Evolutionary conservation across 169 alveolate genomes (phyloP), one percentile per base, ranked within the genome.

Genomic region (Cyclospora cayetanensis): DNA sequence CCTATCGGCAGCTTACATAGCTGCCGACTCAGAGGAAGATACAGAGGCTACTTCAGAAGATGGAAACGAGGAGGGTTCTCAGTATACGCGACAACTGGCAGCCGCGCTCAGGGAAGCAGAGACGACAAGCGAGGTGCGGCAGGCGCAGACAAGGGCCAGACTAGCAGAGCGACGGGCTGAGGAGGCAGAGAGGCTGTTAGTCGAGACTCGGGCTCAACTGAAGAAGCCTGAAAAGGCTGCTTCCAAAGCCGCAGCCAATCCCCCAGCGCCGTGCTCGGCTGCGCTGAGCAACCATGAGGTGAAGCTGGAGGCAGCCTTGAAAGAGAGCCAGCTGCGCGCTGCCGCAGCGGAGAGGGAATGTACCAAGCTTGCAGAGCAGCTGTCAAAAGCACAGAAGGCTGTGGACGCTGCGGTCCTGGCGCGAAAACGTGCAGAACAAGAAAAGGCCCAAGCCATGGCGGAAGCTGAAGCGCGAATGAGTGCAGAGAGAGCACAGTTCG

Each of bases 101-200:
- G 90, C 90, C 29, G 90, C 50, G 39, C 43, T 80, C 70, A 52
- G 53, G 60, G 74, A 80, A 52, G 90, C 90, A 50, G 90, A 80
- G 39, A 76, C 90, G 15, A 76, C 53, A 31, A 80, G 77, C 35
- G 90, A 80, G 52, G 90, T 39, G n/a, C 50, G 90, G 27, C 90
- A 80, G 18, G 74, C 90, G 76, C 90, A 80, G 53, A 29, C 55
- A n/a, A 22, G 35, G 2, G 90, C 74, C 22, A 34, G 35, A 25
- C 76, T 52, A 50, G 90, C 90, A 53, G 90, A 80, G 90, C 37
- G 52, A 35, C 74, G 90, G 55, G 90, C 90, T 5, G 52, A 22
- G 31, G 74, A 35, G 2, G 90, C 90, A 22, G 90, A 50, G 43
- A 55, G 35, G 76, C 55, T 29, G 3, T 63, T 80, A 11, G 46